phyloP scores from a whole-genome alignment of 1,139 yeast genomes.

The Candida sojae region DNA sequence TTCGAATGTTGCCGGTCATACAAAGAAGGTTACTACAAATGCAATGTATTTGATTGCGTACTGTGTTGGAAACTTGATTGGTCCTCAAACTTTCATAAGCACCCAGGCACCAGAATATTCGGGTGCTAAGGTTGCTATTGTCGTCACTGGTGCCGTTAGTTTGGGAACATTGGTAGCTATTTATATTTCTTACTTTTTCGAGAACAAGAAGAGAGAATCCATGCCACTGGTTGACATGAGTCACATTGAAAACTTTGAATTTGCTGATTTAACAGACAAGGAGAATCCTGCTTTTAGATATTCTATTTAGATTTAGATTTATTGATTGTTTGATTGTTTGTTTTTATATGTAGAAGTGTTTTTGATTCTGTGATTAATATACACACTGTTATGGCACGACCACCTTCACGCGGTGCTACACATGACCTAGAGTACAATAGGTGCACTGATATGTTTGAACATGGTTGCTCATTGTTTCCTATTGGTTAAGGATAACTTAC shows the following conservation, averaged over 20 bases:
- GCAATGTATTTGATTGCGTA: constrained; percentile 63
- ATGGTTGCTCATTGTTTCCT: no score
- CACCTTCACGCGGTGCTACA: no score
- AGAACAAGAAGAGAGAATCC: constrained; percentile 29
- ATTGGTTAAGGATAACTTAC: no score
- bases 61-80: constrained; percentile 68
- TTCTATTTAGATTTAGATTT: constrained; percentile 3
- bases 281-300: constrained; percentile 69
- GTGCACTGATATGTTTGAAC: no score
- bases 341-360: no score
- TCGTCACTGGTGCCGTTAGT: constrained; percentile 29
- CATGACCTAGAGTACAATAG: no score
- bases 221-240: constrained; percentile 15
- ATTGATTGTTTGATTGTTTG: background rate
- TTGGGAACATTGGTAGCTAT: constrained; percentile 22
- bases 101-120: constrained; percentile 54
- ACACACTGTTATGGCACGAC: no score
- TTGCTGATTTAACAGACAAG: constrained; percentile 63
- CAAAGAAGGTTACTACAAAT: constrained; percentile 63
- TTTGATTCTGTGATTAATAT: no score
- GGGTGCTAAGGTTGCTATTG: constrained; percentile 45
- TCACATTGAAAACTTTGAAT: constrained; percentile 50
- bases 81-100: constrained; percentile 66
- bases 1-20: constrained; percentile 69
- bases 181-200: constrained; percentile 30